Evolutionary conservation across 139 green algal genomes (phyloP).

Genomic region (Chara braunii): DNA sequence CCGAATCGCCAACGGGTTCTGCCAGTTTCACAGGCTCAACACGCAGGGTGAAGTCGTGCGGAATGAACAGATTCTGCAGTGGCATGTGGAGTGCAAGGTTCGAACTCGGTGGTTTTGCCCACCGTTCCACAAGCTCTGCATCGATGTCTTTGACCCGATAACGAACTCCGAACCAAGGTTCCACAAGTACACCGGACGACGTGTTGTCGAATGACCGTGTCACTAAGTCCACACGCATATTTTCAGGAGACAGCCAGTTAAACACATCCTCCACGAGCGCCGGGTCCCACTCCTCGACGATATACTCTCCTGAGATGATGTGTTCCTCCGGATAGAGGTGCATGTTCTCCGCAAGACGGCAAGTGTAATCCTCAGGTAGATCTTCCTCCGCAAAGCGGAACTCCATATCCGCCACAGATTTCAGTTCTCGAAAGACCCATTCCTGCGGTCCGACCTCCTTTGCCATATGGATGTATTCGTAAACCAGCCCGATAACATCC

Average conservation of each 20-base stretch:
- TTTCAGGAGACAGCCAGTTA: constrained; percentile 3
- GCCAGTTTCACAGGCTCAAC: too few species aligned
- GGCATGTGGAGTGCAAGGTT: constrained; percentile 59
- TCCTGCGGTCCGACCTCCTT: constrained; percentile 49
- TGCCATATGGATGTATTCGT: constrained; percentile 78
- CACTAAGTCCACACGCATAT: constrained; percentile 39
- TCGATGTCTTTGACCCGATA: constrained; percentile 15
- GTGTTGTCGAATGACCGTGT: constrained; percentile 3
- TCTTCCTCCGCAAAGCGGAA: constrained; percentile 70
- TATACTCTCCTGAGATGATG: constrained; percentile 33
- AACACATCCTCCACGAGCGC: constrained; percentile 14
- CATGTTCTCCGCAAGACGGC: constrained; percentile 37
- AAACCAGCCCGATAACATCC: constrained; percentile 55
- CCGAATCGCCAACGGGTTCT: too few species aligned
- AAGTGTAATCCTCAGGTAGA: constrained; percentile 64
- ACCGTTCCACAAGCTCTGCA: constrained; percentile 8
- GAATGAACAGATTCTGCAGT: constrained; percentile 73
- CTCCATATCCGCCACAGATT: constrained; percentile 57
- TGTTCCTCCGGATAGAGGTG: constrained; percentile 14
- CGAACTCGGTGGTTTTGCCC: constrained; percentile 13
- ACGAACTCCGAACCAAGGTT: constrained; percentile 44
- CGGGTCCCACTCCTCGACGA: constrained; percentile 40
- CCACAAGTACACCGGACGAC: constrained; percentile 22
- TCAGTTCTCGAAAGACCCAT: constrained; percentile 84
- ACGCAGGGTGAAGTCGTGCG: constrained; percentile 24